A percentile compares a stretch with the other conserved stretches of the same genome.
phyloP scores from a whole-genome alignment of 2,329 filamentous ascomycete species.

The Stemphylium vesicarium region DNA sequence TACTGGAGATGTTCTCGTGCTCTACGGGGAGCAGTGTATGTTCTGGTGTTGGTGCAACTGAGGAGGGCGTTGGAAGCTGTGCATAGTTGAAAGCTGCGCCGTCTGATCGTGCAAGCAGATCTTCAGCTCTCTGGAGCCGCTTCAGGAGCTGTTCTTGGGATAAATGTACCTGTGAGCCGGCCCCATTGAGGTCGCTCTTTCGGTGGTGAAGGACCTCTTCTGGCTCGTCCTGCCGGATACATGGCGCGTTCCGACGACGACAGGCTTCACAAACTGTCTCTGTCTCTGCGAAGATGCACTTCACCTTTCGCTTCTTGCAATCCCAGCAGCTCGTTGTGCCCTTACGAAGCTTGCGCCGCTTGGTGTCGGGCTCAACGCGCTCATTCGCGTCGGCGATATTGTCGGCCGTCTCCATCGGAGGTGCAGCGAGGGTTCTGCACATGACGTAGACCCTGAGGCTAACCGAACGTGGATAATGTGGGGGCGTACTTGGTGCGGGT shows the following conservation, averaged over 20 bases:
- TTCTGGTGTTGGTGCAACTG: neutral
- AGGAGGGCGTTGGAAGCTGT: conserved; percentile 1
- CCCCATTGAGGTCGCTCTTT: neutral
- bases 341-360: conserved; percentile 29
- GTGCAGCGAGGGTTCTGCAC: too few species aligned
- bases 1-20: conserved; percentile 10
- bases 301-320: conserved; percentile 32
- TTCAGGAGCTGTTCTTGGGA: conserved; percentile 5
- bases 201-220: conserved; percentile 13
- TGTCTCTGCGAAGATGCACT: conserved; percentile 18
- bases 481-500: too few species aligned
- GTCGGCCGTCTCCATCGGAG: too few species aligned
- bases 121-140: conserved; percentile 21
- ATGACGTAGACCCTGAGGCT: neutral
- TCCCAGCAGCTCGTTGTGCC: conserved; percentile 35
- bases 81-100: neutral
- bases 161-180: neutral
- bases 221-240: conserved; percentile 25
- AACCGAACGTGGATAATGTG: neutral
- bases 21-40: neutral
- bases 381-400: neutral
- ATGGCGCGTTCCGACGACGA: conserved; percentile 19
- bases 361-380: conserved; percentile 8
- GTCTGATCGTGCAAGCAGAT: neutral
- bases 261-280: conserved; percentile 21